Evolutionary conservation across 1,284 basidiomycete genomes (phyloP), one percentile per base, ranked within the genome.

Genomic region (Microstroma glucosiphilum): DNA sequence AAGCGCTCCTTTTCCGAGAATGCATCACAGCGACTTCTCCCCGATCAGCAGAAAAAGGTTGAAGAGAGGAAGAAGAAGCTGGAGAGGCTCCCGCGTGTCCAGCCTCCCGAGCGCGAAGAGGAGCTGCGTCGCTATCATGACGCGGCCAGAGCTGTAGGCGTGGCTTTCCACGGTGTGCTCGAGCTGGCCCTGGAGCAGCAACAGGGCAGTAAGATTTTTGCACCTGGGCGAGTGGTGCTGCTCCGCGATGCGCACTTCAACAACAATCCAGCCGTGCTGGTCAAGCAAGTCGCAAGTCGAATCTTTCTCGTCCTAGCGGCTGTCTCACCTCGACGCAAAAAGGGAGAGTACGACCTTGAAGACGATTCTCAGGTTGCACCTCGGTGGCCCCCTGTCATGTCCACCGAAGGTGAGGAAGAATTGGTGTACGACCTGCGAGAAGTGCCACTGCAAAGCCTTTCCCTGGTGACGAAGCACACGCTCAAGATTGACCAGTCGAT

Each of bases 1-100:
- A 98, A 98, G 81, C 85, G 96, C 42, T 93, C 91, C 77, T 98
- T 99, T 81, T 97, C 94, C 2, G 96, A 99, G 82, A 98, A 98
- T 75, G 88, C 92, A 0, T 89, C 93, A 0, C 96, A 99, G 76
- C 85, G 88, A 59, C 82, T 97, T 60, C 82, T 96, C 21, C 96
- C 96, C 0, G 91, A 96, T 61, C 91, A 97, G 69, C 91, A 97
- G 80, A 86, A 88, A 76, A 86, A 89, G 78, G 89, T 97, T 19
- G 59, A 67, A n/a, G 65, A 69, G 30, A 51, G 64, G 40, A n/a
- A 48, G 80, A 88, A 84, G 76, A 81, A 82, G 56, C 82, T 97
- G 1, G 83, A 85, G 0, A 81, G 83, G 11, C 80, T 96, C 59
- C 84, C 85, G 7, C 86, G 86, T 68, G 82, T 96, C 1, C 43